These are phyloP conservation scores for Globisporangium nodosum DNA, from an alignment of 352 stramenopile species.

Conservation along the genomic window DNA sequence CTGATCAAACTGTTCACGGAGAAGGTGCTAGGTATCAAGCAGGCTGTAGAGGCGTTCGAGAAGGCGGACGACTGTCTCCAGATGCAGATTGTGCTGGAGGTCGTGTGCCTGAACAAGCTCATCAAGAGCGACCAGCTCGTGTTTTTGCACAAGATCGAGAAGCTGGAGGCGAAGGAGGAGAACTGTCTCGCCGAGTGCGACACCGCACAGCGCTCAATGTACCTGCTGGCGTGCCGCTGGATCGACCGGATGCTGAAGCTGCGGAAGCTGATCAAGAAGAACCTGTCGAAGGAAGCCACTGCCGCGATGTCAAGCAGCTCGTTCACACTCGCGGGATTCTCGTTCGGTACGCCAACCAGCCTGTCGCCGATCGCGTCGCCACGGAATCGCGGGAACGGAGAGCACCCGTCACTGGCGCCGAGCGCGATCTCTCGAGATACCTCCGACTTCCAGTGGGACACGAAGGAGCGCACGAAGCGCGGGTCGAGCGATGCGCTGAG, in stretches of 20 bases:
- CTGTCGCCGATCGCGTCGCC: conserved; percentile 47
- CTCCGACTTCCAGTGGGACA: conserved; percentile 22
- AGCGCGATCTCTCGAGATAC: conserved; percentile 33
- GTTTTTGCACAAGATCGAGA: conserved; percentile 36
- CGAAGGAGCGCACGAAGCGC: conserved; percentile 25
- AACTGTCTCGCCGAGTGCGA: conserved; percentile 43
- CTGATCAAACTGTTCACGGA: conserved; percentile 52
- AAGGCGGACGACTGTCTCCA: conserved; percentile 42
- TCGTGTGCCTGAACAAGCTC: conserved; percentile 48
- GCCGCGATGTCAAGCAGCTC: conserved; percentile 26
- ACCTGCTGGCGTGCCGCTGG: conserved; percentile 67
- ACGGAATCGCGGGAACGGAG: conserved; percentile 18
- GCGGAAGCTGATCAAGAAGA: conserved; percentile 59
- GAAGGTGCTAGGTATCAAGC: conserved; percentile 55
- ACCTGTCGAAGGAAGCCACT: conserved; percentile 33
- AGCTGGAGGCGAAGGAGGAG: conserved; percentile 22
- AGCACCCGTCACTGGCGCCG: conserved; percentile 22
- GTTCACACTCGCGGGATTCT: conserved; percentile 43
- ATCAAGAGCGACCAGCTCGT: conserved; percentile 37
- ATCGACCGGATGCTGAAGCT: conserved; percentile 72
- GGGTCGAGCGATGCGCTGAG: conserved; percentile 34
- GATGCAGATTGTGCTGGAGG: conserved; percentile 58
- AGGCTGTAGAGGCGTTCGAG: conserved; percentile 58
- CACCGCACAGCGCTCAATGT: conserved; percentile 45
- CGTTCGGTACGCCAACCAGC: conserved; percentile 42